Evolutionary conservation across 352 stramenopile genomes (phyloP).

Genomic region (Plasmopara muralis): DNA sequence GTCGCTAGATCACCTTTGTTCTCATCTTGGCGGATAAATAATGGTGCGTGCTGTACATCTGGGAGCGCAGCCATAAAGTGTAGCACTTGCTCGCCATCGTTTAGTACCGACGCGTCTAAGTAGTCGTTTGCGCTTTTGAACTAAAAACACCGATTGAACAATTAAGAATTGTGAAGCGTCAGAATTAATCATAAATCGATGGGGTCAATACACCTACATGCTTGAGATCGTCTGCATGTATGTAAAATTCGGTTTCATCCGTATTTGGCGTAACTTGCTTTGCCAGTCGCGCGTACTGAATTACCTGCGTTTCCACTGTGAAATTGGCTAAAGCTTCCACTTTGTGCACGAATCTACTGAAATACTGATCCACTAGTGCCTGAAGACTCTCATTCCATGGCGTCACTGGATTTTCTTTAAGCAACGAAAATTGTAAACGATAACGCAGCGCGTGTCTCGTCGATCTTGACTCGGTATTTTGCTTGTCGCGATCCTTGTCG

Average conservation of each 20-base stretch:
- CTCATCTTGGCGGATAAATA: conserved; percentile 39
- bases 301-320: conserved; percentile 58
- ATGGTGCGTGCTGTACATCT: conserved; percentile 32
- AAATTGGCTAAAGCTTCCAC: conserved; percentile 52
- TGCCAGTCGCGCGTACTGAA: conserved; percentile 61
- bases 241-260: conserved; percentile 31
- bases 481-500: conserved; percentile 2
- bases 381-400: conserved; percentile 43
- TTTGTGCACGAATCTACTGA: conserved; percentile 43
- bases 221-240: conserved; percentile 57
- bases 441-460: conserved; percentile 53
- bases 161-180: background rate
- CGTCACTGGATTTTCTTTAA: conserved; percentile 45
- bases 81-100: conserved; percentile 66
- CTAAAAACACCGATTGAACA: conserved; percentile 19
- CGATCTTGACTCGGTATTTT: conserved; percentile 13
- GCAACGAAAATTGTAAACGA: conserved; percentile 56
- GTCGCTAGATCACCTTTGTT: conserved; percentile 22
- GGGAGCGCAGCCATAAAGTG: conserved; percentile 75
- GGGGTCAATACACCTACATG: conserved; percentile 30
- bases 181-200: background rate
- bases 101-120: conserved; percentile 51
- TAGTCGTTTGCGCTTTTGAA: conserved; percentile 80
- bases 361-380: conserved; percentile 33
- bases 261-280: conserved; percentile 37